phyloP scores from a whole-genome alignment of 1,284 basidiomycete species.

The Athelia psychrophila region DNA sequence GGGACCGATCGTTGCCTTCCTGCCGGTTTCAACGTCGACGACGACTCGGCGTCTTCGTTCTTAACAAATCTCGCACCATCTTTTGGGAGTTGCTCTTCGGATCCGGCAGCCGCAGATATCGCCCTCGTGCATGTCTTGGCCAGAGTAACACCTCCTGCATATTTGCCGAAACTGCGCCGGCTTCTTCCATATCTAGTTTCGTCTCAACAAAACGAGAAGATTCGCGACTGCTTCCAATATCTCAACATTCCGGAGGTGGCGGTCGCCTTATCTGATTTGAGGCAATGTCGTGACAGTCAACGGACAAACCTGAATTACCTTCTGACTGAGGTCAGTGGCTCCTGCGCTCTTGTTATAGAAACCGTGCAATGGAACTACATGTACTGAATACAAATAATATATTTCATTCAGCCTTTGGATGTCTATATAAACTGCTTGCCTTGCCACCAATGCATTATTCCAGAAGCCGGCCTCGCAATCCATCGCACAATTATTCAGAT shows the following conservation, averaged over 20 bases:
- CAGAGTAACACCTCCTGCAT: conserved; percentile 32
- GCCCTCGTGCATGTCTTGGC: conserved; percentile 40
- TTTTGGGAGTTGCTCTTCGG: conserved; percentile 15
- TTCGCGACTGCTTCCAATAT: conserved; percentile 11
- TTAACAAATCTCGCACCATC: conserved; percentile 37
- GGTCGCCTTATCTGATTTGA: not conserved
- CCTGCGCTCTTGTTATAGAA: conserved; percentile 8
- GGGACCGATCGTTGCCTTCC: conserved; percentile 3
- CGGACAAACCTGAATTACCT: conserved; percentile 31
- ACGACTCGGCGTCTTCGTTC: conserved; percentile 45
- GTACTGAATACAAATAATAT: conserved; percentile 13
- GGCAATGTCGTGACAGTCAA: conserved; percentile 4
- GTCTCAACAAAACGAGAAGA: not conserved
- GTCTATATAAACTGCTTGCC: conserved; percentile 27
- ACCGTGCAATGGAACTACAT: not conserved
- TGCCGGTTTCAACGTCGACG: conserved; percentile 37
- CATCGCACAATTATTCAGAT: conserved; percentile 3
- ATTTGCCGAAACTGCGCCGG: conserved; percentile 33
- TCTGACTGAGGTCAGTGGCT: conserved; percentile 38
- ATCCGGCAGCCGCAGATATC: conserved; percentile 12
- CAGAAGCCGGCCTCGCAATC: not conserved
- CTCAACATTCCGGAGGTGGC: conserved; percentile 1
- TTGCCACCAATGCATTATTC: conserved; percentile 6
- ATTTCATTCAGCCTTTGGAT: conserved; percentile 34
- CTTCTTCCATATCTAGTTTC: conserved; percentile 15